Evolutionary conservation across 2,329 filamentous ascomycete species (phyloP).

Genomic region (Anisogramma anomala): DNA sequence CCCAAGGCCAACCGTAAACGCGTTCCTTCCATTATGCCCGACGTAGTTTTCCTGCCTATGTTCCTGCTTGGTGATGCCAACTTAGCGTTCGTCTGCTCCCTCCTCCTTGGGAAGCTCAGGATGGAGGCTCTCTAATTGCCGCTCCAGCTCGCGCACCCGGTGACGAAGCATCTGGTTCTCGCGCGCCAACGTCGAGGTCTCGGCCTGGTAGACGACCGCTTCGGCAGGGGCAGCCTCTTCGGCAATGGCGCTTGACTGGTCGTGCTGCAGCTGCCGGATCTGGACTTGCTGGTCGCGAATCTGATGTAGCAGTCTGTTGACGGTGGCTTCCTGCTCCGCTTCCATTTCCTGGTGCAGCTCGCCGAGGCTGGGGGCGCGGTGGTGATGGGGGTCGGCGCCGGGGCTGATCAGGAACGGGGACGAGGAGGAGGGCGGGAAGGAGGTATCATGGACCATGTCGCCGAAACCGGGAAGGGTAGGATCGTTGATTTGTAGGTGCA

Average conservation of each 20-base stretch:
- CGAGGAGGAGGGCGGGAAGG: slow-evolving; percentile 17
- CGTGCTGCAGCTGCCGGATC: slow-evolving; percentile 47
- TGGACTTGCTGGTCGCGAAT: slow-evolving; percentile 67
- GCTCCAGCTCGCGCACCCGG: slow-evolving; percentile 62
- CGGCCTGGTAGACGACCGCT: slow-evolving; percentile 68
- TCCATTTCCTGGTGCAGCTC: slow-evolving; percentile 71
- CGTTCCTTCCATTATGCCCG: too few species aligned
- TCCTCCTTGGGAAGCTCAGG: slow-evolving; percentile 11
- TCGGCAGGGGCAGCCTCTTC: slow-evolving; percentile 38
- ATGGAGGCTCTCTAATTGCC: slow-evolving; percentile 14
- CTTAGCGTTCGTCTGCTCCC: neutral
- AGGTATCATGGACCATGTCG: slow-evolving; percentile 48
- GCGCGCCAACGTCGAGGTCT: slow-evolving; percentile 64
- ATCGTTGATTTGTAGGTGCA: slow-evolving; percentile 65
- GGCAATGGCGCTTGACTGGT: slow-evolving; percentile 25
- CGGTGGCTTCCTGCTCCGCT: slow-evolving; percentile 67
- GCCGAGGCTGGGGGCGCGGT: slow-evolving; percentile 58
- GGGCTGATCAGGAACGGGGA: slow-evolving; percentile 29
- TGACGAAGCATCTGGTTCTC: slow-evolving; percentile 76
- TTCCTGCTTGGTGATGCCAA: too few species aligned
- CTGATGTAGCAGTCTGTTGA: slow-evolving; percentile 66
- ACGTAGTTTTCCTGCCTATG: too few species aligned
- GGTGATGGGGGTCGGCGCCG: slow-evolving; percentile 46
- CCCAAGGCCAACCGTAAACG: too few species aligned
- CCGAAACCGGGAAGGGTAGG: slow-evolving; percentile 55